Conservation (phyloP, 495 filamentous ascomycete genomes). For the Pyrenula aspistea region DNA sequence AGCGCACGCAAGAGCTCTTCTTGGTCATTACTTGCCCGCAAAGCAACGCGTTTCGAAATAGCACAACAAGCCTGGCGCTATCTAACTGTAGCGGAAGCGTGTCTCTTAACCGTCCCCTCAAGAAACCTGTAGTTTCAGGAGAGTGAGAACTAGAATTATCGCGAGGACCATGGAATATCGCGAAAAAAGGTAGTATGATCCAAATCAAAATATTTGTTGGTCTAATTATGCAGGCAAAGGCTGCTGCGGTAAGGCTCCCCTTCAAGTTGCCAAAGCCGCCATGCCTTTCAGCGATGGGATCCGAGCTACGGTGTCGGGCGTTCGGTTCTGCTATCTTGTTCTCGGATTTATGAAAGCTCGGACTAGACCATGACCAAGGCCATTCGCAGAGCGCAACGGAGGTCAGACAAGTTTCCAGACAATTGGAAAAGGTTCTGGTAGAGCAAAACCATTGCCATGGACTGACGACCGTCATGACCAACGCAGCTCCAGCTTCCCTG, state of each 20-base stretch:
- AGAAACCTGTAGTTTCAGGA: conserved; percentile 9
- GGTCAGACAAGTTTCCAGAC: conserved; percentile 79
- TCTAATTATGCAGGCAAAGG: conserved; percentile 72
- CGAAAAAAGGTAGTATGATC: conserved; percentile 43
- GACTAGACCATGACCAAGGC: conserved; percentile 62
- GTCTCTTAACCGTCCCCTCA: conserved; percentile 4
- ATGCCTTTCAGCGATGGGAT: conserved; percentile 3
- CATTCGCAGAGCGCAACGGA: conserved; percentile 67
- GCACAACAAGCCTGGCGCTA: conserved; percentile 31
- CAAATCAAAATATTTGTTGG: conserved; percentile 89
- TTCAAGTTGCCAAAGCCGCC: conserved; percentile 32
- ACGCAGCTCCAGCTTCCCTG: conserved; percentile 51
- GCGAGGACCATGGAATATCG: conserved; percentile 22
- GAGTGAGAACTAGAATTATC: not conserved
- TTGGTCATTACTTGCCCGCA: conserved; percentile 46
- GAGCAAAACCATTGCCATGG: conserved; percentile 98
- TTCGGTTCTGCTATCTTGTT: conserved; percentile 6
- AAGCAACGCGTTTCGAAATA: conserved; percentile 48
- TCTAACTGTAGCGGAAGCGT: conserved; percentile 9
- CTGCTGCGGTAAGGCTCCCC: conserved; percentile 60
- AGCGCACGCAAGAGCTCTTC: conserved; percentile 3
- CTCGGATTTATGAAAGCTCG: not conserved
- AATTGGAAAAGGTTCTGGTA: conserved; percentile 87
- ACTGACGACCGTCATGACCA: conserved; percentile 59
- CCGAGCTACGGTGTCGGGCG: not conserved